These are phyloP conservation scores for Podaxis sp. DNA, from an alignment of 768 basidiomycete genomes.

Conservation along the genomic window DNA sequence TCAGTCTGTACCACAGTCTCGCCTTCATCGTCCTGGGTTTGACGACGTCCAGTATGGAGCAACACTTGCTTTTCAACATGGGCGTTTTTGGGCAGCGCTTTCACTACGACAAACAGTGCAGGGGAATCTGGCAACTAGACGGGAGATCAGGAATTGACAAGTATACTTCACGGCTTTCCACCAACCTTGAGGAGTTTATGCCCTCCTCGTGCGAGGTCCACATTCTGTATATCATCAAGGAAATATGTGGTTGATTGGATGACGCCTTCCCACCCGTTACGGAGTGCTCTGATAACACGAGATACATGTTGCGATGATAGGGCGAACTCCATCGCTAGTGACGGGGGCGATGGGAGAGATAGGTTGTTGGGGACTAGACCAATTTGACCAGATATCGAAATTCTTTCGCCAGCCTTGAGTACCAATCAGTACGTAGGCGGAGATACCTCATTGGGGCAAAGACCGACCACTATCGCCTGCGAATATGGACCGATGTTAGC, in stretches of 20 bases:
- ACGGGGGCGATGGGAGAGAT: constrained; percentile 55
- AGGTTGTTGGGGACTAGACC: constrained; percentile 78
- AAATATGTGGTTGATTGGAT: constrained; percentile 70
- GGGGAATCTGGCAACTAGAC: constrained; percentile 20
- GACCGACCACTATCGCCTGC: constrained; percentile 74
- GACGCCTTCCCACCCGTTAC: constrained; percentile 59
- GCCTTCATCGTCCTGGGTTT: constrained; percentile 42
- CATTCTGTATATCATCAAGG: constrained; percentile 40
- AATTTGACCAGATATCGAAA: constrained; percentile 96
- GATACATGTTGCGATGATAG: constrained; percentile 77
- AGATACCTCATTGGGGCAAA: neutral
- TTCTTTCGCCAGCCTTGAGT: constrained; percentile 59
- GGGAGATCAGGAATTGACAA: neutral
- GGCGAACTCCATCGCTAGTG: constrained; percentile 61
- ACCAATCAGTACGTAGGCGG: neutral
- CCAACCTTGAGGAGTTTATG: constrained; percentile 24
- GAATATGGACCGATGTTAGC: constrained; percentile 99
- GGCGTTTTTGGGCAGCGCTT: constrained; percentile 67
- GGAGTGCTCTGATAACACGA: constrained; percentile 59
- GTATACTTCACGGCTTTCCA: constrained; percentile 3
- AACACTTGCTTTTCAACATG: constrained; percentile 74
- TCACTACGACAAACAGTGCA: constrained; percentile 57
- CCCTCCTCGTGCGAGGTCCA: constrained; percentile 36
- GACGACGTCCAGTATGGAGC: constrained; percentile 60
- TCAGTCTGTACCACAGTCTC: constrained; percentile 27